Evolutionary conservation across 2,329 filamentous ascomycete species (phyloP).

Genomic region (Cladosporium halotolerans): DNA sequence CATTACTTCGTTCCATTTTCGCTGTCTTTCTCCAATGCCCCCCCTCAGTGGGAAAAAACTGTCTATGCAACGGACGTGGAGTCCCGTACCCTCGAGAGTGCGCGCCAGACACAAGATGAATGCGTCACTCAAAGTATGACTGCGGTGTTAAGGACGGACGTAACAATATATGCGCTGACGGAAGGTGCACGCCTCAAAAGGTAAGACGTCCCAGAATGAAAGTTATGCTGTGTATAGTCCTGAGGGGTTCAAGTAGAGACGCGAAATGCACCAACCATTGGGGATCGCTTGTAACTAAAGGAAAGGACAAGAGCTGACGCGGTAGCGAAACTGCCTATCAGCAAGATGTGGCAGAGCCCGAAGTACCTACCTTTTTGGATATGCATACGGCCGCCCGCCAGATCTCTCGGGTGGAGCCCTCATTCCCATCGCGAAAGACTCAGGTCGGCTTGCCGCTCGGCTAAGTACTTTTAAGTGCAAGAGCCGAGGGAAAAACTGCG

Average conservation of each 20-base stretch:
- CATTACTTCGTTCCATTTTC: not conserved
- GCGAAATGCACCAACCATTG: not conserved
- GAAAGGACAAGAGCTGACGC: not conserved
- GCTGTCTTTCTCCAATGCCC: not conserved
- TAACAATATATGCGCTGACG: not conserved
- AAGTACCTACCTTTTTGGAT: slow-evolving; percentile 8
- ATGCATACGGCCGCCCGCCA: not conserved
- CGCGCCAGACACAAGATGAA: too few relatives aligned
- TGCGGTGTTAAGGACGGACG: not conserved
- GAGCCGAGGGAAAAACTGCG: not conserved
- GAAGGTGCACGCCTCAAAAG: not conserved
- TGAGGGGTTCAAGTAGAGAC: not conserved
- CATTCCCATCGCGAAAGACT: slow-evolving; percentile 1
- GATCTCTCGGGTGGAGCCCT: not conserved
- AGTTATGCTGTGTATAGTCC: not conserved
- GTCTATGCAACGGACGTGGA: not conserved
- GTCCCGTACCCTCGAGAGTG: not conserved
- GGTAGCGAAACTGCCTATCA: not conserved
- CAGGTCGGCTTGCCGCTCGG: not conserved
- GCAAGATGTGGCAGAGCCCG: not conserved
- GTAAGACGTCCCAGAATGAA: not conserved
- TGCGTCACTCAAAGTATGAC: not conserved
- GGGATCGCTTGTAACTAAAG: not conserved
- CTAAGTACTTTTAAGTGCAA: not conserved
- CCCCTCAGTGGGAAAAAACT: not conserved